These are phyloP conservation scores for Symbiodinium pilosum DNA, from an alignment of 73 alveolate genomes.

Conservation along the genomic window DNA sequence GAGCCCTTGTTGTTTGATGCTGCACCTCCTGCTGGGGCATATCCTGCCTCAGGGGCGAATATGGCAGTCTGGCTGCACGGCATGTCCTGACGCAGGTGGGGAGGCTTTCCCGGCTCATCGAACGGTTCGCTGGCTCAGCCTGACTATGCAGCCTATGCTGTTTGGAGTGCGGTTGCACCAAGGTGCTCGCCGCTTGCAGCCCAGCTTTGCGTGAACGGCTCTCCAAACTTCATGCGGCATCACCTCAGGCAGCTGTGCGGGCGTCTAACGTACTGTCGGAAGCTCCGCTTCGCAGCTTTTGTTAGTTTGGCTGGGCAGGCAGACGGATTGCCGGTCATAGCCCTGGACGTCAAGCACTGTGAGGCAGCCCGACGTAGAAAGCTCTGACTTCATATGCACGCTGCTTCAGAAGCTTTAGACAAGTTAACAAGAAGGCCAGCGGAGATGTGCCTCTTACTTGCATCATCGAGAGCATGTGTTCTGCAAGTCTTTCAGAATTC, in stretches of 20 bases:
- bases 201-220: conserved; percentile 54
- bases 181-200: conserved; percentile 76
- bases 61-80: too few relatives aligned
- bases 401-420: too few relatives aligned
- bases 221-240: conserved; percentile 9
- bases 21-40: too few relatives aligned
- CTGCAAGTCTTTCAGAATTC: too few relatives aligned
- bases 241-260: background rate
- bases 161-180: background rate
- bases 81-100: conserved; percentile 59
- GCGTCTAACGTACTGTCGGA: background rate
- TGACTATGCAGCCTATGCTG: background rate
- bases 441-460: too few relatives aligned
- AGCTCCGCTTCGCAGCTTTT: background rate
- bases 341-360: conserved; percentile 49
- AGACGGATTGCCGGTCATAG: conserved; percentile 56
- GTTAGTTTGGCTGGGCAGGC: background rate
- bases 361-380: too few relatives aligned
- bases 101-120: conserved; percentile 71
- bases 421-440: too few relatives aligned
- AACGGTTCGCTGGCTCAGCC: background rate
- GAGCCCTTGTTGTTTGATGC: too few relatives aligned
- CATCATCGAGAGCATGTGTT: too few relatives aligned
- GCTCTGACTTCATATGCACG: too few relatives aligned
- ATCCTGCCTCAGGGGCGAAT: too few relatives aligned